These are phyloP conservation scores for Gossypium ekmanianum DNA, from an alignment of 345 rosid species.

Conservation along the genomic window DNA sequence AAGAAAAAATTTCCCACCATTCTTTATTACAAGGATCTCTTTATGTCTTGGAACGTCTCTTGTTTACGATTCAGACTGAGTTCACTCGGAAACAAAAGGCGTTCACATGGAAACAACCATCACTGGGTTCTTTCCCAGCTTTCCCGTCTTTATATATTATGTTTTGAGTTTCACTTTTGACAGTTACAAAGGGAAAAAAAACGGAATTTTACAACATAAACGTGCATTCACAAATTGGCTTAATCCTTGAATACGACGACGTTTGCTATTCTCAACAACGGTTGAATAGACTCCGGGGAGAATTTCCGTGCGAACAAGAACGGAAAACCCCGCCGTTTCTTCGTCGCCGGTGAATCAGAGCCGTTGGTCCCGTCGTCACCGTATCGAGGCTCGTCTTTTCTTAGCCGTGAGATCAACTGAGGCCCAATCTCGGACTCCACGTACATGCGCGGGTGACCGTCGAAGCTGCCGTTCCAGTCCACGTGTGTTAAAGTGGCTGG, in stretches of 20 bases:
- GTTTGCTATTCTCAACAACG: constrained; percentile 44
- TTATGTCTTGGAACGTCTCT: background rate
- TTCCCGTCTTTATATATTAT: constrained; percentile 5
- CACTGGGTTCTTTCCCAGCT: constrained; percentile 40
- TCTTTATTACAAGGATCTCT: too few species aligned
- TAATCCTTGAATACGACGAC: constrained; percentile 56
- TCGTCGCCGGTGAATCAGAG: constrained; percentile 29
- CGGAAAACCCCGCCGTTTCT: constrained; percentile 34
- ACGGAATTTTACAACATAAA: constrained; percentile 27
- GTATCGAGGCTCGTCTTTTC: constrained; percentile 45
- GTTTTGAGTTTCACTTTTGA: background rate
- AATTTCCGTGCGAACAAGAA: constrained; percentile 74
- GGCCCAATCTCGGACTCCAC: constrained; percentile 44
- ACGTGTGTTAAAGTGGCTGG: constrained; percentile 78
- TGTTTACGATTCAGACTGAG: background rate
- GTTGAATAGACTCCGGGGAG: constrained; percentile 33
- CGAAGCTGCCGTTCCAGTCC: constrained; percentile 52
- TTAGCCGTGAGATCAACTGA: constrained; percentile 39
- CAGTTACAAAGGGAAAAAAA: background rate
- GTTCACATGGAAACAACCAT: background rate
- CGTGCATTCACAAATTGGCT: background rate
- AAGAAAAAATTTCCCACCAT: background rate
- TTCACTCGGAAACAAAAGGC: constrained; percentile 9
- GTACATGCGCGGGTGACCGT: constrained; percentile 73
- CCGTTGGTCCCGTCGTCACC: constrained; percentile 49